Evolutionary conservation across 768 basidiomycete species (phyloP).

Genomic region (Podaxis carcinomalis): DNA sequence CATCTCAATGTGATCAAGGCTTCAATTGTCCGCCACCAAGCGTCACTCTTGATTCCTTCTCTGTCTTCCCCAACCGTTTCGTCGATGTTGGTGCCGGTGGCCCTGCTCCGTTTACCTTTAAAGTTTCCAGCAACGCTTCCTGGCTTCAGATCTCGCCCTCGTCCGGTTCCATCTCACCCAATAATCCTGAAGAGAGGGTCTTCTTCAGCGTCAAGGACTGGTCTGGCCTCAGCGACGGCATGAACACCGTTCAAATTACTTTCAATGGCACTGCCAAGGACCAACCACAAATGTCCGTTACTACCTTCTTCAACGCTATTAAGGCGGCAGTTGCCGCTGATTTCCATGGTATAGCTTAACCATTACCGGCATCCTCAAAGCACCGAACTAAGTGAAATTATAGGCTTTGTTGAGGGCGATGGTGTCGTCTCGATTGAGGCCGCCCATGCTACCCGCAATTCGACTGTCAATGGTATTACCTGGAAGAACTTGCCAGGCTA

Average conservation of each 20-base stretch:
- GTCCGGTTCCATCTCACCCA: constrained; percentile 44
- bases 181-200: constrained; percentile 46
- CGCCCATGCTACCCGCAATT: constrained; percentile 47
- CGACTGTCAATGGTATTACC: constrained; percentile 42
- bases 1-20: constrained; percentile 44
- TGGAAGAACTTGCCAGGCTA: constrained; percentile 59
- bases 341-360: constrained; percentile 39
- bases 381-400: not conserved
- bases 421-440: constrained; percentile 65
- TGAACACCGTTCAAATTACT: constrained; percentile 33
- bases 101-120: constrained; percentile 52
- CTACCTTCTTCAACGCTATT: constrained; percentile 28
- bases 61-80: constrained; percentile 46
- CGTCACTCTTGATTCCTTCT: constrained; percentile 51
- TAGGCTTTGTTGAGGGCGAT: constrained; percentile 59
- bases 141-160: constrained; percentile 49
- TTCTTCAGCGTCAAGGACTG: constrained; percentile 59
- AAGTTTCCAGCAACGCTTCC: constrained; percentile 38
- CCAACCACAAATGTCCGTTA: constrained; percentile 30
- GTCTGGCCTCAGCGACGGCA: constrained; percentile 36
- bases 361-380: not conserved
- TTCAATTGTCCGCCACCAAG: constrained; percentile 48
- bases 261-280: constrained; percentile 40
- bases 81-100: constrained; percentile 64
- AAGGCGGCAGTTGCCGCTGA: constrained; percentile 31